Evolutionary conservation across 805 yeast species (phyloP), one percentile per base, ranked within the genome.

Genomic region (Komagataella phaffii): DNA sequence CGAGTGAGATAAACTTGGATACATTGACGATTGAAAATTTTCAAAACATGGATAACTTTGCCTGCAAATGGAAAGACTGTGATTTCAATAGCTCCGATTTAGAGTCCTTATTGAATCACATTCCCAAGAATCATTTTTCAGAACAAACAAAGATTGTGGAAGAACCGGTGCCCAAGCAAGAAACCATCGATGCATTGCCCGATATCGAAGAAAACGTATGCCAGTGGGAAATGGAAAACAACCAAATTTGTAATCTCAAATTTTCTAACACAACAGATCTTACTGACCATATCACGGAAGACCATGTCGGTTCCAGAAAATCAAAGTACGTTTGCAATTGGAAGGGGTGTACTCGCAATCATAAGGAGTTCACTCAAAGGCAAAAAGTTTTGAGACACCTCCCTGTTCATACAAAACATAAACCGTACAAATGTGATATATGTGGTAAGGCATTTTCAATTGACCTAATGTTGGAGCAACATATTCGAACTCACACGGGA

Each of bases 301-400:
- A 65, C 17, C 99, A 93, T 62, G 71, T 93, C 17, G 85, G 85
- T 2, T 75, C 83, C 7, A 89, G 96, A 1, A 76, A 84, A 61
- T 75, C 84, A 1, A 64, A 68, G 19, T 88, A 90, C 61, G 64
- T 65, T 12, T 93, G 99, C 62, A 59, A 66, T 45, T 93, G 99
- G 99, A 64, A 72, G 7, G 83, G 77, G 2, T 93, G 99, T 65
- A 75, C 75, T 19, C 76, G 96, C 44, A 63, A 66, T 24, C 74
- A 77, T 3, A 73, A 77, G 55, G 74, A 75, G 2, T 93, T 91
- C 61, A 66, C 76, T 7, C 98, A 91, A 63, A 73, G 93, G 30
- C 98, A 91, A 59, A 93, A 91, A 65, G 69, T 89, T 7, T 67
- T 85, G 14, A 75, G 99, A 46, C 99, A 91, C 67, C 68, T 93